Evolutionary conservation across 176 grass and related monocot species (phyloP).

Genomic region (Oryza punctata): DNA sequence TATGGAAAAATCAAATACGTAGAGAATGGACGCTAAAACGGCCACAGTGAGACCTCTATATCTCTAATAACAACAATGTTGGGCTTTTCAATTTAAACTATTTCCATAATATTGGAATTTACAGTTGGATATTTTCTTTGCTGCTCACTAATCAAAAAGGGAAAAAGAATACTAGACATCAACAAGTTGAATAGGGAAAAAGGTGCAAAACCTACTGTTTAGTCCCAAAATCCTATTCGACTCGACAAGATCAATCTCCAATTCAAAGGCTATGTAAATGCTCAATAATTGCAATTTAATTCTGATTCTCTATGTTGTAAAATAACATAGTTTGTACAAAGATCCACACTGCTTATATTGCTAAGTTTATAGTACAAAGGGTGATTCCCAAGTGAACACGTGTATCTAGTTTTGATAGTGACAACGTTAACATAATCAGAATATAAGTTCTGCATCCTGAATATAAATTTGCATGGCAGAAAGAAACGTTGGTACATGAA

Average conservation of each 20-base stretch:
- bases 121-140: background rate
- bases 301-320: background rate
- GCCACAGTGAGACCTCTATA: background rate
- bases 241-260: background rate
- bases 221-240: conserved; percentile 9
- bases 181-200: background rate
- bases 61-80: conserved; percentile 1
- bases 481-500: background rate
- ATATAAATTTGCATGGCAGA: conserved; percentile 22
- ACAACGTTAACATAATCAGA: conserved; percentile 17
- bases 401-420: conserved; percentile 12
- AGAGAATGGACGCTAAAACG: background rate
- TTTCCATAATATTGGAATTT: background rate
- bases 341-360: background rate
- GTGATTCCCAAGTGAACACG: background rate
- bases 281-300: conserved; percentile 15
- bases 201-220: background rate
- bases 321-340: background rate
- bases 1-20: background rate
- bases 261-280: conserved; percentile 8
- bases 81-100: background rate
- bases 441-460: conserved; percentile 3
- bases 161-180: background rate
- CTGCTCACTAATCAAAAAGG: background rate
- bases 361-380: conserved; percentile 3